A percentile compares a stretch with the other conserved stretches of the same genome.
These are phyloP conservation scores for Wallacemonas rigidus DNA, from an alignment of 208 protist genomes.

Conservation along the genomic window DNA sequence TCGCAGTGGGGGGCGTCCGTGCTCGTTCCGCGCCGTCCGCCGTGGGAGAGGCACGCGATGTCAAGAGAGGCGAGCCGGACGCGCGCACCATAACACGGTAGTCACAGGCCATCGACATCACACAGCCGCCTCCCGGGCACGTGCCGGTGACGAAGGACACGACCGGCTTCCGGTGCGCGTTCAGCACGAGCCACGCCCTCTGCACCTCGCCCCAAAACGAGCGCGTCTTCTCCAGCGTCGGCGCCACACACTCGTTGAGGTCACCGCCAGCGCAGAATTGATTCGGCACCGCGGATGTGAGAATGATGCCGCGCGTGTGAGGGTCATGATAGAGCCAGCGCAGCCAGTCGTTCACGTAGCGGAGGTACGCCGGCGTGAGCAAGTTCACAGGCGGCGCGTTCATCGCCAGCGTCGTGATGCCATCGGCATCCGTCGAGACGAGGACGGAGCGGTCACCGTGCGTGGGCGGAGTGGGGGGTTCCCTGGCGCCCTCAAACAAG, in stretches of 20 bases:
- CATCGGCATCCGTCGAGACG: slow-evolving; percentile 10
- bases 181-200: slow-evolving; percentile 34
- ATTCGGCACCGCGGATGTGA: slow-evolving; percentile 31
- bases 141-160: slow-evolving; percentile 45
- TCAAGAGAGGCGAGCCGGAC: not conserved
- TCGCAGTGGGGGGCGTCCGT: too few relatives aligned
- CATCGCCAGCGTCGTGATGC: slow-evolving; percentile 16
- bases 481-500: not conserved
- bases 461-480: not conserved
- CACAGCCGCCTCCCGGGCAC: slow-evolving; percentile 37
- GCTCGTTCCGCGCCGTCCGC: too few relatives aligned
- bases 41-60: too few relatives aligned
- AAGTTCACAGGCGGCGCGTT: slow-evolving; percentile 15
- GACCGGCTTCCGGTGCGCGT: slow-evolving; percentile 34
- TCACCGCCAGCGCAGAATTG: slow-evolving; percentile 43
- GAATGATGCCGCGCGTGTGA: slow-evolving; percentile 22
- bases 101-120: slow-evolving; percentile 42
- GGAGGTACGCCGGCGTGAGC: slow-evolving; percentile 11
- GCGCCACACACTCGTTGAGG: slow-evolving; percentile 18
- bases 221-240: slow-evolving; percentile 15
- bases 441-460: not conserved
- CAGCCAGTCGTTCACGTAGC: slow-evolving; percentile 17
- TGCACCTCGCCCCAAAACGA: slow-evolving; percentile 32
- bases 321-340: slow-evolving; percentile 7
- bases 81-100: slow-evolving; percentile 43